Evolutionary conservation across 2,329 filamentous ascomycete species (phyloP).

Genomic region (Neofusicoccum ribis): DNA sequence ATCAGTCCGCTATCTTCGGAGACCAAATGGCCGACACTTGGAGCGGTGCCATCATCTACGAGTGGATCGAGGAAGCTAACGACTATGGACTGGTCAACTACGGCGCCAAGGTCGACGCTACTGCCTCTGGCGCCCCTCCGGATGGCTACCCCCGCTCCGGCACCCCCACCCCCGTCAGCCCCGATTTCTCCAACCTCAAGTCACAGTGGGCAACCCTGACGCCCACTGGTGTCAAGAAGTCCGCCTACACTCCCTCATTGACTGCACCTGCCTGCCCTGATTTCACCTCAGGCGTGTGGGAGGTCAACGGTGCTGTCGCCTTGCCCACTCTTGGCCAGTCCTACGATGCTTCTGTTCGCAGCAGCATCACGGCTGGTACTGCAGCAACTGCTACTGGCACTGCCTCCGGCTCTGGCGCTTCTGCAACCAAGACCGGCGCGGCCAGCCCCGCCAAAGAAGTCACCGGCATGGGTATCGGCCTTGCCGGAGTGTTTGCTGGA

Average conservation of each 20-base stretch:
- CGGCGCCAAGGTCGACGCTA: conserved; percentile 57
- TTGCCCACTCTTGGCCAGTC: conserved; percentile 68
- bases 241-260: conserved; percentile 63
- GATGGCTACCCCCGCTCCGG: conserved; percentile 72
- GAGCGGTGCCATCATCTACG: conserved; percentile 82
- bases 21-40: conserved; percentile 68
- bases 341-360: conserved; percentile 25
- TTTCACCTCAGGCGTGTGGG: conserved; percentile 69
- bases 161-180: conserved; percentile 69
- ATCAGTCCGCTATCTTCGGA: conserved; percentile 77
- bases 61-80: conserved; percentile 65
- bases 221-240: conserved; percentile 67
- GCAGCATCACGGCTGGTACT: conserved; percentile 22
- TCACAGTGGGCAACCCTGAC: conserved; percentile 71
- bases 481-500: conserved; percentile 27
- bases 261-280: conserved; percentile 69
- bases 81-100: conserved; percentile 81
- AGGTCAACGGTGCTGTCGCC: conserved; percentile 66
- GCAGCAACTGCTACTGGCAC: conserved; percentile 17
- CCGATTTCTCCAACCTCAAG: conserved; percentile 78
- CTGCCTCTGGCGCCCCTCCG: conserved; percentile 47
- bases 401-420: conserved; percentile 4
- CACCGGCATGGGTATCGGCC: conserved; percentile 25
- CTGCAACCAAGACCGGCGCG: conserved; percentile 24
- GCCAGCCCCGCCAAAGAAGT: conserved; percentile 27